phyloP scores from a whole-genome alignment of 345 rosid genomes.

The Euphorbia tirucalli region DNA sequence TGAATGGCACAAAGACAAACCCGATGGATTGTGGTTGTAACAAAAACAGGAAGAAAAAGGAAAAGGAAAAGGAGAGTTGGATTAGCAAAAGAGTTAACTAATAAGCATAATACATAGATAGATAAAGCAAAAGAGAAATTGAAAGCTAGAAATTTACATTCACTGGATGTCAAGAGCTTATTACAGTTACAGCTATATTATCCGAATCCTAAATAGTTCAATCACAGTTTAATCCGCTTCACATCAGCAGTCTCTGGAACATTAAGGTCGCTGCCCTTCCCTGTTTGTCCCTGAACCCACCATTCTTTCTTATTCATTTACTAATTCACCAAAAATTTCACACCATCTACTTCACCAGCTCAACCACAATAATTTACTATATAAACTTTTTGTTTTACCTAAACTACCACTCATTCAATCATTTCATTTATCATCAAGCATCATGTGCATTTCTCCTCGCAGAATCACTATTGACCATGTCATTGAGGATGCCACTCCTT shows the following conservation, averaged over 20 bases:
- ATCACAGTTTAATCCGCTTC: slow-evolving; percentile 55
- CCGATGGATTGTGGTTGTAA: background rate
- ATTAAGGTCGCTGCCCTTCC: slow-evolving; percentile 55
- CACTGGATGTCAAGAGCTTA: background rate
- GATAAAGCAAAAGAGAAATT: background rate
- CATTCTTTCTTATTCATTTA: background rate
- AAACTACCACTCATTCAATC: too few species aligned
- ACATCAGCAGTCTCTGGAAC: slow-evolving; percentile 72
- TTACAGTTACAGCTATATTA: background rate
- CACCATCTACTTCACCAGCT: too few species aligned
- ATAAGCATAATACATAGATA: background rate
- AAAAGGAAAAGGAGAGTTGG: too few species aligned
- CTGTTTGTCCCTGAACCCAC: slow-evolving; percentile 43
- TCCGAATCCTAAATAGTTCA: background rate
- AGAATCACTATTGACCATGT: too few species aligned
- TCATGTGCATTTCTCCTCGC: too few species aligned
- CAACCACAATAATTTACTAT: too few species aligned
- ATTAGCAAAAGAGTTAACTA: background rate
- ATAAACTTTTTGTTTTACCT: too few species aligned
- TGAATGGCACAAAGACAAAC: too few species aligned
- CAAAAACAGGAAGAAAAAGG: too few species aligned
- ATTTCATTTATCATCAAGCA: background rate
- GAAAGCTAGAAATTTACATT: background rate
- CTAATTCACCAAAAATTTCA: background rate
- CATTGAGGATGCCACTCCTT: too few species aligned